phyloP scores from a whole-genome alignment of 345 rosid genomes.

The Salix caprea region DNA sequence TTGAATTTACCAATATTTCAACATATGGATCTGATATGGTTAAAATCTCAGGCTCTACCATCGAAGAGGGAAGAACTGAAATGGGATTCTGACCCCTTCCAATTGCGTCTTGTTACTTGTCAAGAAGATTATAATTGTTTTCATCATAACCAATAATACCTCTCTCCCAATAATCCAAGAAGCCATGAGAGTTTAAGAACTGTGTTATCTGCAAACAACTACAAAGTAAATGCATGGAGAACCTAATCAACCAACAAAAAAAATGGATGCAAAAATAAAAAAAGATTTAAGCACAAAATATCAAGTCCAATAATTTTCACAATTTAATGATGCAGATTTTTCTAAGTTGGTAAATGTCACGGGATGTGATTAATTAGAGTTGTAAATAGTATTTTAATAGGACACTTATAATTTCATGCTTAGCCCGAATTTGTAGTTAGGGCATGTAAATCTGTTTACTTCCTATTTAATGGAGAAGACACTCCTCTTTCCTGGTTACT shows the following conservation, averaged over 20 bases:
- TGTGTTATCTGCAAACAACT: conserved; percentile 57
- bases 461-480: no score
- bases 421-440: no score
- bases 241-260: background rate
- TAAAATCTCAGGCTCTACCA: conserved; percentile 71
- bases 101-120: conserved; percentile 91
- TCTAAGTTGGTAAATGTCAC: background rate
- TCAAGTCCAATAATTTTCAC: background rate
- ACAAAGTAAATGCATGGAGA: background rate
- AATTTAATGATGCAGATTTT: background rate
- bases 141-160: conserved; percentile 55
- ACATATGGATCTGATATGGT: conserved; percentile 84
- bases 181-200: conserved; percentile 80
- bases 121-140: conserved; percentile 72
- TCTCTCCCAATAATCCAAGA: conserved; percentile 90
- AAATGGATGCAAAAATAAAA: background rate
- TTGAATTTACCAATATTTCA: conserved; percentile 53
- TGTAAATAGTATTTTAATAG: no score
- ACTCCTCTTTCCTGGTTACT: no score
- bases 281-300: background rate
- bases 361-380: no score
- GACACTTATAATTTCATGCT: no score
- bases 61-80: conserved; percentile 66
- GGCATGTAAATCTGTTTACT: no score
- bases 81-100: conserved; percentile 93